Base-by-base conservation (phyloP, 495 filamentous ascomycete species). In the Venustampulla echinocandica region DNA sequence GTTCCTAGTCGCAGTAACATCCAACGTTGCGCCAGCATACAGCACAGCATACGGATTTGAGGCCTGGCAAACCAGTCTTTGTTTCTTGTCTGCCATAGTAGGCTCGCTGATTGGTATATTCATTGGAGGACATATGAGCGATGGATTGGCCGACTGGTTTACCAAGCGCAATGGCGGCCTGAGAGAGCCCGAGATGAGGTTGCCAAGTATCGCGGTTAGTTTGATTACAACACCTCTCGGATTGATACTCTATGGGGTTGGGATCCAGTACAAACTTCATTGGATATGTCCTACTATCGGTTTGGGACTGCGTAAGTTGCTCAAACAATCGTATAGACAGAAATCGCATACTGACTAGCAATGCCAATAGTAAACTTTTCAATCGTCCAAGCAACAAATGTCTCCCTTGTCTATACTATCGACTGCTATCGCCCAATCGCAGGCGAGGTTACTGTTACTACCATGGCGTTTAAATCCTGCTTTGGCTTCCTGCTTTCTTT, bases 401-500 rank as follows among this genome's bases (percentile, higher is more conserved):
- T 76, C 13, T 61, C 67, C 11, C 59, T 77, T 3, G 71, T 75
- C 10, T 77, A 77, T 46, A 63, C 67, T 7, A 74, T 77, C 52
- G 75, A 77, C 44, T 56, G 62, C 4, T 77, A 77, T 54, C 65
- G 73, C 4, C 73, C 75, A 3, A 63, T 73, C 17, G 72, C 69
- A 10, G 75, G 74, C 15, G 72, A 76, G 49, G 55, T 74, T 13
- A 69, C 68, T 0, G 58, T 77, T 4, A 63, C 73, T 0, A 61
- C 68, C 3, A 60, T 76, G 38, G 72, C 64, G 1, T 76, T 76
- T 53, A 77, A 79, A 58, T 63, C 67, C 14, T 54, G 66, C 13
- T 76, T 77, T 48, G 73, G 72, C 10, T 77, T 79, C 53, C 62
- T 77, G 13, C 60, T 79, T 5, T 75, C 72, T 0, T 79, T 79